These are phyloP conservation scores for Aspergillus hortae DNA, from an alignment of 2,329 filamentous ascomycete species.

Conservation along the genomic window DNA sequence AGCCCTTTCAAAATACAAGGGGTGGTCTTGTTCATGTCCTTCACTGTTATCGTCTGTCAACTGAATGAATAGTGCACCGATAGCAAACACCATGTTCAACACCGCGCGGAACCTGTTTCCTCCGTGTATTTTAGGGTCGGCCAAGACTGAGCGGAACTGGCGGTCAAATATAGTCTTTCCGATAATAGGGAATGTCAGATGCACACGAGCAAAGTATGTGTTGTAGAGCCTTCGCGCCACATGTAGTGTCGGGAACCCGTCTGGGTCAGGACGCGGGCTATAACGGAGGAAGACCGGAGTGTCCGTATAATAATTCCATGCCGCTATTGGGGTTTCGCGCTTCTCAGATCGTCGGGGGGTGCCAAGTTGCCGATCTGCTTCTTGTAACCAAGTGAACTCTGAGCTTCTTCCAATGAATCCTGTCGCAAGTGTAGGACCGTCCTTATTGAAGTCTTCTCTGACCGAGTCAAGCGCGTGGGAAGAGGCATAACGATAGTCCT, in stretches of 20 bases:
- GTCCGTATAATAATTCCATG: conserved; percentile 39
- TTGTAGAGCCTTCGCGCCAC: conserved; percentile 39
- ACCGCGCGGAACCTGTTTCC: conserved; percentile 43
- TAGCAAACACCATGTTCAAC: conserved; percentile 44
- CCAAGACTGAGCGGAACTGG: conserved; percentile 40
- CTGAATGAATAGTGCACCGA: conserved; percentile 39
- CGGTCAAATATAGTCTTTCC: conserved; percentile 39
- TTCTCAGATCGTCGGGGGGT: background rate
- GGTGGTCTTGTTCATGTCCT: conserved; percentile 33
- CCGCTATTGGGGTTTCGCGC: conserved; percentile 25
- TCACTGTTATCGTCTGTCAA: conserved; percentile 21
- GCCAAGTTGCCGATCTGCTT: conserved; percentile 31
- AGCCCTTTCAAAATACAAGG: conserved; percentile 41
- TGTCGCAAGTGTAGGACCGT: conserved; percentile 35
- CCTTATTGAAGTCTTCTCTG: conserved; percentile 42
- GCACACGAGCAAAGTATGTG: conserved; percentile 40
- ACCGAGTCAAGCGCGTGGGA: conserved; percentile 28
- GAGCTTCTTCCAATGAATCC: conserved; percentile 45
- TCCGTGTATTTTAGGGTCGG: conserved; percentile 29
- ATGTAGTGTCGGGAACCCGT: conserved; percentile 9
- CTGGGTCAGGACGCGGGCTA: no score
- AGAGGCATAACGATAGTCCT: background rate
- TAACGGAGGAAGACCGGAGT: conserved; percentile 16
- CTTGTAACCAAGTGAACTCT: conserved; percentile 44
- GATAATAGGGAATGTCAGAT: conserved; percentile 44